Evolutionary conservation across 768 basidiomycete species (phyloP).

Genomic region (Dacryopinax spathularia): DNA sequence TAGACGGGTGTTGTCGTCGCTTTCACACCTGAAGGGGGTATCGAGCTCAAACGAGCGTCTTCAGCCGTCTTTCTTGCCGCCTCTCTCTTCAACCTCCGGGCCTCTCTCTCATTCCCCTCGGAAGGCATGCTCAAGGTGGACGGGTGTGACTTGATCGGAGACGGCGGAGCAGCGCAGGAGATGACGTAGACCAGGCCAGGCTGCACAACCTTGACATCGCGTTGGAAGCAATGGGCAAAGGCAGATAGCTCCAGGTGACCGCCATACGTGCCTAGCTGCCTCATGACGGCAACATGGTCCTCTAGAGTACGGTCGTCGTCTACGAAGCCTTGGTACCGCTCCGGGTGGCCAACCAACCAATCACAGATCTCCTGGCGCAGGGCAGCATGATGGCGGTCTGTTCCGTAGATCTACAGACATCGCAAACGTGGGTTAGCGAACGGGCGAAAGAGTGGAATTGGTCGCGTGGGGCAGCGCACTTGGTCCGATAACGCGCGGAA

Average conservation of each 20-base stretch:
- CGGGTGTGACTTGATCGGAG: slow-evolving; percentile 12
- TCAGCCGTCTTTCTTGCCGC: slow-evolving; percentile 21
- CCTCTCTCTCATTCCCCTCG: slow-evolving; percentile 31
- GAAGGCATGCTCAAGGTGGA: slow-evolving; percentile 20
- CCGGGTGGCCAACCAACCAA: slow-evolving; percentile 55
- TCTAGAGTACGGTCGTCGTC: slow-evolving; percentile 69
- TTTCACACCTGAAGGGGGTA: slow-evolving; percentile 6
- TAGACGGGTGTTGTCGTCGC: slow-evolving; percentile 40
- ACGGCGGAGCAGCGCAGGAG: slow-evolving; percentile 24
- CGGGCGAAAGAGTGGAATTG: no score
- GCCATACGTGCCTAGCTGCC: slow-evolving; percentile 78
- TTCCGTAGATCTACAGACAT: slow-evolving; percentile 61
- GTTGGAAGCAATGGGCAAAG: slow-evolving; percentile 63
- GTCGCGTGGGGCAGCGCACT: no score
- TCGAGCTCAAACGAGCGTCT: slow-evolving; percentile 18
- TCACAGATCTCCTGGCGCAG: slow-evolving; percentile 67
- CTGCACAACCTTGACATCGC: slow-evolving; percentile 83
- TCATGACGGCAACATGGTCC: slow-evolving; percentile 61
- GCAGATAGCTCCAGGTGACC: slow-evolving; percentile 89
- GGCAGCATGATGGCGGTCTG: slow-evolving; percentile 49
- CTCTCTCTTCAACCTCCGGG: slow-evolving; percentile 31
- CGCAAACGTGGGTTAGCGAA: not conserved
- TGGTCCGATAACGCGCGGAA: slow-evolving; percentile 80
- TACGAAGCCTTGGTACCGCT: slow-evolving; percentile 73
- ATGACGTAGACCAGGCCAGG: slow-evolving; percentile 85